Evolutionary conservation across 139 green algal genomes (phyloP), one percentile per base, ranked within the genome.

Genomic region (Yamagishiella unicocca): DNA sequence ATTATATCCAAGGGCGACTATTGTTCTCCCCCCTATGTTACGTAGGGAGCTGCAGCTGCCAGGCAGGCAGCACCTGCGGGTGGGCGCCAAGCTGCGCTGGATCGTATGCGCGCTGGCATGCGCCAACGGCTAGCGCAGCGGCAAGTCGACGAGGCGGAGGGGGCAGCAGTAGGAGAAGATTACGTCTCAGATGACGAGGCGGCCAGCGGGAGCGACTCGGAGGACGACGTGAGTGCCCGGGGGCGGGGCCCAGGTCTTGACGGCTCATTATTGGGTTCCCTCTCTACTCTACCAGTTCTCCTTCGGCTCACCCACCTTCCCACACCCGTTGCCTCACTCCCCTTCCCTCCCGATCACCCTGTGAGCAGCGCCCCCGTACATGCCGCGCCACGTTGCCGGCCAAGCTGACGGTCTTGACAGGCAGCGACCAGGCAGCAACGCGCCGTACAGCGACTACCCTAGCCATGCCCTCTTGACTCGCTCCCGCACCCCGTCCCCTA

Each of bases 91-190:
- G 80, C 80, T 3, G 80, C 80, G 1, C 25, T 78, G 33, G 80
- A 86, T 53, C 62, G 80, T 1, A 86, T 86, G 80, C 62, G 80
- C 1, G 80, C 42, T 7, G 64, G 64, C 31, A 86, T 86, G 80
- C 80, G 80, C 24, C 80, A 86, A 25, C 62, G 80, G 8, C 43
- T 86, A 29, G 80, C 80, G 0, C 38, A 55, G 29, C n/a, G 64
- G 45, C 43, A 66, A 37, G 80, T 24, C 7, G 78, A 53, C 2
- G 78, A 64, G n/a, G 61, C 70, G 42, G 70, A 6, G 21, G 21
- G 22, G 33, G 70, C 37, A 12, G 10, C 40, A 33, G 62, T 25
- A 0, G n/a, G 2, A 46, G 61, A 6, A 10, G 55, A 31, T 12
- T 61, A 66, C 14, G 55, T 1, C 25, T 54, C 42, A 9, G 64